A percentile compares a stretch with the other conserved stretches of the same genome.
Evolutionary conservation across 495 filamentous ascomycete species (phyloP).

Genomic region (Hypomontagnella monticulosa): DNA sequence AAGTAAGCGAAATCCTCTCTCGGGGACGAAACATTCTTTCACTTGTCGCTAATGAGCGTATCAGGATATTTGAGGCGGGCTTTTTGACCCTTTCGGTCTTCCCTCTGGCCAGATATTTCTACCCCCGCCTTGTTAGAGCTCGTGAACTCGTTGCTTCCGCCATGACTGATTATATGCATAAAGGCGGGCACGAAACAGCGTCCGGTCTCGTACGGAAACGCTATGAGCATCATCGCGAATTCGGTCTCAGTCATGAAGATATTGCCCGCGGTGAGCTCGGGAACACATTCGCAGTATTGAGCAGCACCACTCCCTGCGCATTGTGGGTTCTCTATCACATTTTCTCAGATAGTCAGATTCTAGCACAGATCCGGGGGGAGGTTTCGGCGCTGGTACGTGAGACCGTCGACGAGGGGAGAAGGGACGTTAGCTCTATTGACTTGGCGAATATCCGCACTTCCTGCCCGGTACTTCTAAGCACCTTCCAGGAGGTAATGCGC

Average conservation of each 20-base stretch:
- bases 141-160: too few species aligned
- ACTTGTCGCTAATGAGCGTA: too few species aligned
- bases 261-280: conserved; percentile 42
- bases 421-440: conserved; percentile 24
- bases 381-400: conserved; percentile 33
- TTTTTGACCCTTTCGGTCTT: conserved; percentile 2
- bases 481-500: conserved; percentile 45
- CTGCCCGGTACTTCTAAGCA: conserved; percentile 42
- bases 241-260: conserved; percentile 29
- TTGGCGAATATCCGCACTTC: conserved; percentile 23
- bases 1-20: too few species aligned
- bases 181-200: conserved; percentile 25
- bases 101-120: too few species aligned
- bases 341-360: conserved; percentile 35
- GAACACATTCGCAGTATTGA: conserved; percentile 32
- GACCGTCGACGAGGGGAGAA: conserved; percentile 5
- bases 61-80: conserved; percentile 7
- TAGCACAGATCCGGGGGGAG: conserved; percentile 37
- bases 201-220: conserved; percentile 33
- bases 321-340: conserved; percentile 41
- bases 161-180: conserved; percentile 17
- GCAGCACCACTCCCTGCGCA: conserved; percentile 36
- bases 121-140: background rate
- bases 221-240: conserved; percentile 26
- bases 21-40: too few species aligned